Base-by-base conservation (phyloP, 805 yeast species). In the Nakazawaea wyomingensis region DNA sequence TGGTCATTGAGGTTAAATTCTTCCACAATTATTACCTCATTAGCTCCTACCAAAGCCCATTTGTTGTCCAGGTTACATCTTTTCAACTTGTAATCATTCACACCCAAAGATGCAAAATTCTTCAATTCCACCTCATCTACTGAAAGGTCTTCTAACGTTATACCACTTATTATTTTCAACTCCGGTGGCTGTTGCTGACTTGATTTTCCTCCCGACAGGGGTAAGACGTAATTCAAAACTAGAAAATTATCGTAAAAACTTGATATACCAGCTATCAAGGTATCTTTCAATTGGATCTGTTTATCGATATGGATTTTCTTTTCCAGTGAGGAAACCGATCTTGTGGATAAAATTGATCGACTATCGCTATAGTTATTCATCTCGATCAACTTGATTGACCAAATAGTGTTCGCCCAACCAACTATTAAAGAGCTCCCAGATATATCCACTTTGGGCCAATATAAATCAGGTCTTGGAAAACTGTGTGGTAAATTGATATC, bases 341-440 rank as follows among this genome's bases (percentile, higher is more conserved):
- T 77, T 4, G 78, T 66, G 1, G 68, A 56, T 24, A 66, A 57
- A 43, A 49, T 48, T 19, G 43, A 51, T n/a, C 39, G 33, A 8
- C 41, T 27, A 4, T 52, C 39, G 4, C 16, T 35, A 3, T 20
- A 35, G 4, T 29, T 34, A 30, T 19, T n/a, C 10, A 9, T n/a
- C n/a, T 30, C 40, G 13, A 40, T 20, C 17, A 79, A 61, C 46
- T 79, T 69, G 29, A 88, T 62, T 17, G 73, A 65, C 95, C 96
- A 90, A 3, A 91, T 68, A 49, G 80, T 74, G 48, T 78, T 72
- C 3, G 79, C 85, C 98, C 98, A 93, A 0, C 90, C 95, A 20
- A 93, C 71, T 1, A 85, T 60, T 9, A 88, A 65, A 47, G 85
- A 60, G 54, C 82, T 84, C 52, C 82, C 95, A 0, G 82, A 78